Evolutionary conservation across 2,329 filamentous ascomycete genomes (phyloP).

Genomic region (Taxawa tesnikishii): DNA sequence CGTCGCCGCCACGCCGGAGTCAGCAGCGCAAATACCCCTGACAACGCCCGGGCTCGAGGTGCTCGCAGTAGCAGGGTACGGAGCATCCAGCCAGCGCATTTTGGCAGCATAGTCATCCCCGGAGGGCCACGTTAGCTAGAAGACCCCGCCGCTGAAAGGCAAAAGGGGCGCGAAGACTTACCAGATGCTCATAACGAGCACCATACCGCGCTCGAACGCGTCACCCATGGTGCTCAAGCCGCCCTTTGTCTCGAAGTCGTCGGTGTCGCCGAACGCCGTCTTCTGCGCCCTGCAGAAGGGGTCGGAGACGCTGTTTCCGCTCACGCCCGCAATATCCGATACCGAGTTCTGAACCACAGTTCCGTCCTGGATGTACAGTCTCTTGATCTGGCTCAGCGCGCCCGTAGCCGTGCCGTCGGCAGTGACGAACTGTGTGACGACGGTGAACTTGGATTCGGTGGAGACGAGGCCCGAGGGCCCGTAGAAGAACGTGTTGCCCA

Average conservation of each 20-base stretch:
- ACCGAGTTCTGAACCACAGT: slow-evolving; percentile 47
- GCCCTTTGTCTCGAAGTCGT: slow-evolving; percentile 42
- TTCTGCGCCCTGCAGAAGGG: slow-evolving; percentile 38
- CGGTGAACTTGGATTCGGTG: slow-evolving; percentile 47
- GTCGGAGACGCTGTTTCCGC: slow-evolving; percentile 42
- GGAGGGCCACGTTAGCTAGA: not conserved
- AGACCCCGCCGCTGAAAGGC: not conserved
- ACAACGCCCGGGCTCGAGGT: slow-evolving; percentile 11
- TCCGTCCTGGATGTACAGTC: slow-evolving; percentile 54
- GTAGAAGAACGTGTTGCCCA: slow-evolving; percentile 52
- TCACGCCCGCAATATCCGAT: not conserved
- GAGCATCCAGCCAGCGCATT: slow-evolving; percentile 62
- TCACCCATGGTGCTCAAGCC: slow-evolving; percentile 43
- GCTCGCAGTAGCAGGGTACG: slow-evolving; percentile 13
- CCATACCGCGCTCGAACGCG: slow-evolving; percentile 47
- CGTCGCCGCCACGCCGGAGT: slow-evolving; percentile 10
- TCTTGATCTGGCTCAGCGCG: slow-evolving; percentile 47
- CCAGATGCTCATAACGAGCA: slow-evolving; percentile 51
- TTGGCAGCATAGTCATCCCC: slow-evolving; percentile 56
- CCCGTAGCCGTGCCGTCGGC: slow-evolving; percentile 36
- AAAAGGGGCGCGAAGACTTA: slow-evolving; percentile 14
- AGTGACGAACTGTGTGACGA: slow-evolving; percentile 56
- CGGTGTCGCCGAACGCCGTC: slow-evolving; percentile 18
- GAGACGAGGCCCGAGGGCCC: slow-evolving; percentile 44
- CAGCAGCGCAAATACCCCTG: slow-evolving; percentile 12